Percentiles rank a stretch among this genome's conserved stretches.
These are phyloP conservation scores for Asterionellopsis glacialis DNA, from an alignment of 108 stramenopile genomes.

Conservation along the genomic window DNA sequence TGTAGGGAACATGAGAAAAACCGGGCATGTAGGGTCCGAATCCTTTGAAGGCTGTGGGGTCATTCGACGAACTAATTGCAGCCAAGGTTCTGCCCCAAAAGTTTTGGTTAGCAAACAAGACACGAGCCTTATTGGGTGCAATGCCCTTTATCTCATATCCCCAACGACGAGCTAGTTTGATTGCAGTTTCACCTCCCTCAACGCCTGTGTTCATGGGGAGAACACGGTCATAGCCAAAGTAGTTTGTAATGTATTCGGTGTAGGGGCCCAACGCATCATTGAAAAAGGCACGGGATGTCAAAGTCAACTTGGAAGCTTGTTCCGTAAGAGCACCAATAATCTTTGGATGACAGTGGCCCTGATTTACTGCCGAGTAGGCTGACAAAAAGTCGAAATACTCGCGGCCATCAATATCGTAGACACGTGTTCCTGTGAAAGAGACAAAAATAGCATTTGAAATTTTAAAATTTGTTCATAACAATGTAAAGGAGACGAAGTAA, in stretches of 20 bases:
- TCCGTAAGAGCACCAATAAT: conserved; percentile 88
- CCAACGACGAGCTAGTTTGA: conserved; percentile 90
- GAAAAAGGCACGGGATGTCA: conserved; percentile 98
- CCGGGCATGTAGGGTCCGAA: conserved; percentile 99
- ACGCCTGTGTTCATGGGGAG: conserved; percentile 99
- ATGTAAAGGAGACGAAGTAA: no score
- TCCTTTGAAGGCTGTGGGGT: conserved; percentile 87
- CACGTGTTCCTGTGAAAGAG: conserved; percentile 39
- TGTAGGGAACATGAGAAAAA: conserved; percentile 88
- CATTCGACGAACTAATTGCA: conserved; percentile 93
- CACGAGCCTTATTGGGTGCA: conserved; percentile 77
- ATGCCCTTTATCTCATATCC: conserved; percentile 97
- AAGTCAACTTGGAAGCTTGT: conserved; percentile 89
- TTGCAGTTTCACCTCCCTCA: conserved; percentile 98
- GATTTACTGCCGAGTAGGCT: conserved; percentile 98
- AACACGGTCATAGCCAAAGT: conserved; percentile 95
- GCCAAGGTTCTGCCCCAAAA: conserved; percentile 99
- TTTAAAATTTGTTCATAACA: no score
- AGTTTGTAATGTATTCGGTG: conserved; percentile 79
- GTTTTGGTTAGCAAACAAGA: conserved; percentile 95
- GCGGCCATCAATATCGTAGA: conserved; percentile 75
- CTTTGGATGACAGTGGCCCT: conserved; percentile 99
- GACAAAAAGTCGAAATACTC: conserved; percentile 96
- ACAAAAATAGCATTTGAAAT: conserved; percentile 11
- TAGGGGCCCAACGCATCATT: conserved; percentile 95